Evolutionary conservation across 345 rosid genomes (phyloP), one percentile per base, ranked within the genome.

Genomic region (Pelargonium nanum): DNA sequence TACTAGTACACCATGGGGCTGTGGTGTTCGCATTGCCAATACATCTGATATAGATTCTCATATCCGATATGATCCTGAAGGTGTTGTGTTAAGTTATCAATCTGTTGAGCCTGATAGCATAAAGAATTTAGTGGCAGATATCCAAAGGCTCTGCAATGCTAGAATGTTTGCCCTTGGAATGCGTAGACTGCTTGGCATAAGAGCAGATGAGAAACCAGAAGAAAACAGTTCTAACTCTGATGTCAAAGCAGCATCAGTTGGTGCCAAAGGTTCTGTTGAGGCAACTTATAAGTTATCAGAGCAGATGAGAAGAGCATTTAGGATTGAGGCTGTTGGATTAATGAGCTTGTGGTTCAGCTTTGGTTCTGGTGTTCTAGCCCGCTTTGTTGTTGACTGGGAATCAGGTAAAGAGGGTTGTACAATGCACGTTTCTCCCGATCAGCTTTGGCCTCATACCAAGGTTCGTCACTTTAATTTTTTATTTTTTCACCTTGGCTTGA

Each of bases 321-420:
- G 80, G 77, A 94, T 94, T 70, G 99, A 94, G 80, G 92, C 91
- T 26, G 99, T 83, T 50, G 99, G 97, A 56, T 56, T 94, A 63
- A 85, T 84, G 89, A 90, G 99, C 73, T 71, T 94, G 69, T 94
- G 97, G 97, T 94, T 94, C 74, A 83, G 95, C 77, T 94, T 94
- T 74, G 96, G 97, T 54, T 78, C 97, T 32, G 88, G 86, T 24
- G 78, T 83, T 60, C 82, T 90, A 24, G 99, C 96, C 24, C 95
- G 97, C 54, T 90, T 94, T 78, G 96, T 90, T 75, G 97, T 94
- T 56, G 97, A 94, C 73, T 94, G 99, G 99, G 97, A 90, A 76
- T 78, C 95, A 12, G 91, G 88, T 71, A 94, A 82, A 77, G 93
- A 94, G 69, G 97, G 95, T 68, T 94, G 99, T 78, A 94, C 99